A percentile compares a stretch with the other conserved stretches of the same genome.
These are phyloP conservation scores for Haplosporangium sp. DNA, from an alignment of 371 early-diverging fungal genomes.

Conservation along the genomic window DNA sequence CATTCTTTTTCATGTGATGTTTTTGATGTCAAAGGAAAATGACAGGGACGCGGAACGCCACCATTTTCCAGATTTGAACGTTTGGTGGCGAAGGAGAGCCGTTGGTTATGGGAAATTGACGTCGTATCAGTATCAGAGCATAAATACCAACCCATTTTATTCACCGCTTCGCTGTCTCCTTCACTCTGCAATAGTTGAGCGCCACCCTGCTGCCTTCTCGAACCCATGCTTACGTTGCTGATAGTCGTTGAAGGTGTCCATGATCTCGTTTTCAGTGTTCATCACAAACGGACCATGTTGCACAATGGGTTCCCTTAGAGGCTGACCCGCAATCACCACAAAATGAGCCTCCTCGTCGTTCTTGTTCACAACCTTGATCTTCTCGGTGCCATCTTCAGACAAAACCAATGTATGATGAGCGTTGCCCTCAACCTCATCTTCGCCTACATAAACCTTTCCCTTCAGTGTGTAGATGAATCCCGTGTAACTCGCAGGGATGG, in stretches of 20 bases:
- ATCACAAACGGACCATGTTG: slow-evolving; percentile 75
- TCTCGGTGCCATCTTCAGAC: slow-evolving; percentile 55
- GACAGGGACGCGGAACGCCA: too few relatives aligned
- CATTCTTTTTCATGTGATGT: too few relatives aligned
- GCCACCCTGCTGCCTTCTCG: slow-evolving; percentile 63
- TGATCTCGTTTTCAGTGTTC: slow-evolving; percentile 65
- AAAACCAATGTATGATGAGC: slow-evolving; percentile 65
- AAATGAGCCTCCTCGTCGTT: slow-evolving; percentile 62
- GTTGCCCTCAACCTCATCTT: slow-evolving; percentile 56
- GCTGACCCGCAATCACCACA: slow-evolving; percentile 66
- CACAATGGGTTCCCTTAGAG: slow-evolving; percentile 65
- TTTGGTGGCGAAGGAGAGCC: too few relatives aligned
- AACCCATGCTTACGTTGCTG: slow-evolving; percentile 61
- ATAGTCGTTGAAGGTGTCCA: slow-evolving; percentile 53
- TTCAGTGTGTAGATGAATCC: slow-evolving; percentile 72
- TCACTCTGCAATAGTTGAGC: slow-evolving; percentile 5
- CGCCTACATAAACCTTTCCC: slow-evolving; percentile 64
- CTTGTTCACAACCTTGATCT: slow-evolving; percentile 56
- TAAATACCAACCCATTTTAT: too few relatives aligned
- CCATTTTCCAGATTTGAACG: too few relatives aligned
- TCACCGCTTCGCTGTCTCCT: background rate
- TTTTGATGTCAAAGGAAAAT: too few relatives aligned
- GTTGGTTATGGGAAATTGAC: too few relatives aligned
- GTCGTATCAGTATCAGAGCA: too few relatives aligned
- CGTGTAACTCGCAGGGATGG: slow-evolving; percentile 65